Evolutionary conservation across 164 flowering plant species (phyloP).

Genomic region (Euptelea pleiosperma): DNA sequence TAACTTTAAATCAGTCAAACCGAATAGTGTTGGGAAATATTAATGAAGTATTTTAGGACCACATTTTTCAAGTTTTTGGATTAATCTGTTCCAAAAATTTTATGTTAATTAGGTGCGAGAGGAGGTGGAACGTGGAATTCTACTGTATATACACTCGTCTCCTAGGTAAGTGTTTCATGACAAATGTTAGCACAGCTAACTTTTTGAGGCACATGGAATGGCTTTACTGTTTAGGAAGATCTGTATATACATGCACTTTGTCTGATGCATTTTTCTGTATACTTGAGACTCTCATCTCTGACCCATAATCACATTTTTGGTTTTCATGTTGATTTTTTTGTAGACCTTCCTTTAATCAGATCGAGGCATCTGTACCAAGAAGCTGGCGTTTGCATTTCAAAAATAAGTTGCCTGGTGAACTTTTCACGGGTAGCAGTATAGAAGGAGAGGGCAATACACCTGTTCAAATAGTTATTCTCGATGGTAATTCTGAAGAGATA

Average conservation of each 20-base stretch:
- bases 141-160: constrained; percentile 10
- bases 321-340: constrained; percentile 13
- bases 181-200: background rate
- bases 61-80: background rate
- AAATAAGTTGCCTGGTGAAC: constrained; percentile 27
- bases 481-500: constrained; percentile 21
- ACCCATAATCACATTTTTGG: background rate
- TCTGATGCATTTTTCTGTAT: background rate
- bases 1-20: background rate
- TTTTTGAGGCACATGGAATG: background rate
- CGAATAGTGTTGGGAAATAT: background rate
- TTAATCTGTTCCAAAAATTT: constrained; percentile 3
- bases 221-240: background rate
- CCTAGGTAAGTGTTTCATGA: constrained; percentile 34
- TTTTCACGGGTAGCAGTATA: constrained; percentile 42
- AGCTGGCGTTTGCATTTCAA: constrained; percentile 35
- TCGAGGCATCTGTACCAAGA: constrained; percentile 31
- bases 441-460: constrained; percentile 32
- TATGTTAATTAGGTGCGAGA: constrained; percentile 48
- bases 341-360: constrained; percentile 27
- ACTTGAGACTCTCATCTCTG: background rate
- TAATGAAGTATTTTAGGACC: constrained; percentile 6
- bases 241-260: background rate
- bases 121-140: constrained; percentile 39
- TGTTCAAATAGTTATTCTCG: constrained; percentile 32